A percentile compares a stretch with the other conserved stretches of the same genome.
Conservation (phyloP, 2,329 filamentous ascomycete species). For the Fusarium sp. region DNA sequence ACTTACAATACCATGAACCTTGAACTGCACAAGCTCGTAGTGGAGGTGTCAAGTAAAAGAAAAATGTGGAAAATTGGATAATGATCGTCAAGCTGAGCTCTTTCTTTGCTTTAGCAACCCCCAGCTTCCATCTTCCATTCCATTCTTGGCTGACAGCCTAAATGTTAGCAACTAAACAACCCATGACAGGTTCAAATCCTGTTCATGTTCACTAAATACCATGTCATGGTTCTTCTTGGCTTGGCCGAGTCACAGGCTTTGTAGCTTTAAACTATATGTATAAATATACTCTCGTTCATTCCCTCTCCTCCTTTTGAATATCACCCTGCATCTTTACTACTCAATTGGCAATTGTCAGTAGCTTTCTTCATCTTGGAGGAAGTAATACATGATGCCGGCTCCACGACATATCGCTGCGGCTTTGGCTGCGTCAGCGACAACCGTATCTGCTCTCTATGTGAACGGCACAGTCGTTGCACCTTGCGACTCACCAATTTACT, state of each 20-base stretch:
- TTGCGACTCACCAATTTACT: constrained; percentile 75
- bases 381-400: constrained; percentile 38
- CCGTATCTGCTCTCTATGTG: constrained; percentile 61
- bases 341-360: background rate
- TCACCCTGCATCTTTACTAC: background rate
- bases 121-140: constrained; percentile 12
- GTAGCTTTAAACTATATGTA: background rate
- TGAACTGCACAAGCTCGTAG: background rate
- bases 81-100: constrained; percentile 25
- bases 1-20: background rate
- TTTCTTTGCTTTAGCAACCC: background rate
- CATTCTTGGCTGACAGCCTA: constrained; percentile 17
- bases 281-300: constrained; percentile 7
- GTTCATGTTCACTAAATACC: constrained; percentile 21
- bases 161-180: background rate
- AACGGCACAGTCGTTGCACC: constrained; percentile 70
- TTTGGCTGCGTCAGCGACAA: constrained; percentile 42
- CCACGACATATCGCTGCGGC: constrained; percentile 41
- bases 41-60: background rate
- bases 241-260: constrained; percentile 18
- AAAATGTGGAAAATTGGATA: background rate
- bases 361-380: background rate
- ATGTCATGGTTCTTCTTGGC: constrained; percentile 34
- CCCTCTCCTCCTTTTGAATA: background rate
- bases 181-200: constrained; percentile 20